phyloP scores from a whole-genome alignment of 768 basidiomycete genomes.

The Calocybe cyanea region DNA sequence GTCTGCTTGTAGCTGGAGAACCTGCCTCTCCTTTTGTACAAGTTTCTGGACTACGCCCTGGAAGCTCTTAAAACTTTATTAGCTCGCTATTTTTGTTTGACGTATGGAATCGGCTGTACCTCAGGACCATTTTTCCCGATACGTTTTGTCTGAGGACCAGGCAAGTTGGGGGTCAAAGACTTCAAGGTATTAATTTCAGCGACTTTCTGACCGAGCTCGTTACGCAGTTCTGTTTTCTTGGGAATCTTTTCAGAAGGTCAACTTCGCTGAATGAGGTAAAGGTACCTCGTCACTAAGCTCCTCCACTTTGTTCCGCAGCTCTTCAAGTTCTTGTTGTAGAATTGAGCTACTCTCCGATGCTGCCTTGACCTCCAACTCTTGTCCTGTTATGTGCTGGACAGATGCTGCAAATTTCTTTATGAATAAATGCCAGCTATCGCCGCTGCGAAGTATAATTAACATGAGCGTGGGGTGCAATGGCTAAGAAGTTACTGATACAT shows the following conservation, averaged over 20 bases:
- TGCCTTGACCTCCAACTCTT: constrained; percentile 51
- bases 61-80: constrained; percentile 41
- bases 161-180: constrained; percentile 38
- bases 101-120: constrained; percentile 29
- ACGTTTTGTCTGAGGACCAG: constrained; percentile 33
- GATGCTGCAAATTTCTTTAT: constrained; percentile 57
- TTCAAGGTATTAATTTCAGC: constrained; percentile 67
- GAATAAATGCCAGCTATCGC: constrained; percentile 61
- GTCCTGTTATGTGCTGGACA: constrained; percentile 64
- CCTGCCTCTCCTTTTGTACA: constrained; percentile 83
- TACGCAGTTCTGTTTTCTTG: constrained; percentile 49
- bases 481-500: constrained; percentile 19
- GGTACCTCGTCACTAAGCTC: constrained; percentile 64
- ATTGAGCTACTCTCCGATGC: constrained; percentile 33
- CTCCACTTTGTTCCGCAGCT: constrained; percentile 55
- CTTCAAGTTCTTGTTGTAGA: constrained; percentile 59
- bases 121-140: constrained; percentile 52
- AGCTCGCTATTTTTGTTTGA: neutral
- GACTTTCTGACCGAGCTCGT: constrained; percentile 57
- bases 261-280: neutral
- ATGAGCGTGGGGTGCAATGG: neutral
- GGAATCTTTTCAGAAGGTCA: neutral
- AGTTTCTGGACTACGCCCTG: constrained; percentile 77
- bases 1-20: constrained; percentile 67
- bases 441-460: constrained; percentile 35